Conservation (phyloP, 2,329 filamentous ascomycete genomes). For the Colletotrichum scovillei region DNA sequence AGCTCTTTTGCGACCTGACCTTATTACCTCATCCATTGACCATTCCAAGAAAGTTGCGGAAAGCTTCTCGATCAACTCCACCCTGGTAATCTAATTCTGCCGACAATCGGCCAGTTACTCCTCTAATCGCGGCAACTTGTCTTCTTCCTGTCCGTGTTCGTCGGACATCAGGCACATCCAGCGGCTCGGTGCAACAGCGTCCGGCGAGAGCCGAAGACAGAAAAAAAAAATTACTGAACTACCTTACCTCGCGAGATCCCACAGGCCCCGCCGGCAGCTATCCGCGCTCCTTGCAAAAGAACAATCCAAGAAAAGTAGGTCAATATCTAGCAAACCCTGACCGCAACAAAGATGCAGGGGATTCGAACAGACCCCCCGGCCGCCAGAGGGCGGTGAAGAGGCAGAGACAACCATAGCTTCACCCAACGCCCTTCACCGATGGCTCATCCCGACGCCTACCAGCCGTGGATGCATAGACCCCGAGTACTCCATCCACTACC, state of each 20-base stretch:
- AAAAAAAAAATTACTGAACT: not conserved
- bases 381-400: conserved; percentile 25
- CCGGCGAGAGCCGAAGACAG: not conserved
- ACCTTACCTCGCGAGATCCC: not conserved
- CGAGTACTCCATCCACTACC: conserved; percentile 2
- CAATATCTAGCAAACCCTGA: not conserved
- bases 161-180: not conserved
- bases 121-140: not conserved
- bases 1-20: not conserved
- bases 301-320: not conserved
- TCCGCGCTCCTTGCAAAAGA: not conserved
- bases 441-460: conserved; percentile 9
- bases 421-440: conserved; percentile 26
- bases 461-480: not conserved
- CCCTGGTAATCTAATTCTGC: not conserved
- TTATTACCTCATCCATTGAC: not conserved
- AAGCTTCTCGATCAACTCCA: conserved; percentile 21
- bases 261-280: not conserved
- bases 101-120: conserved; percentile 3
- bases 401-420: not conserved
- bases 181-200: conserved; percentile 10
- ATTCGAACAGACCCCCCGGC: conserved; percentile 19
- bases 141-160: not conserved
- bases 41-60: conserved; percentile 6
- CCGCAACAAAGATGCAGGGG: conserved; percentile 11